A percentile compares a stretch with the other conserved stretches of the same genome.
These are phyloP conservation scores for Spergularia azorica DNA, from an alignment of 179 eudicot genomes.

Conservation along the genomic window DNA sequence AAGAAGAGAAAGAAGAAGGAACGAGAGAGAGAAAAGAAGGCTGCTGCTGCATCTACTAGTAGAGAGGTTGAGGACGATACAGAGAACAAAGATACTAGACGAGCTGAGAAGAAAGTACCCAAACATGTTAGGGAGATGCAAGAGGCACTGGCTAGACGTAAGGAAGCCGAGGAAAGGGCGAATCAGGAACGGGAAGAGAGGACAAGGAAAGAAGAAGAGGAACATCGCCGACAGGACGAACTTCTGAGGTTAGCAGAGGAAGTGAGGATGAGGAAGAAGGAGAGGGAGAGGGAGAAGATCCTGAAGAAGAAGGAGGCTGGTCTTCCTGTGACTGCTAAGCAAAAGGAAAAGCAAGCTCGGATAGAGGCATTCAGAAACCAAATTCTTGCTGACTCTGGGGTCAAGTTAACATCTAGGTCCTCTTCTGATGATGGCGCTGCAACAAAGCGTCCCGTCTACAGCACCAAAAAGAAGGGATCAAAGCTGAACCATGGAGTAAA, in stretches of 20 bases:
- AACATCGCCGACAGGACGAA: conserved; percentile 67
- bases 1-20: conserved; percentile 94
- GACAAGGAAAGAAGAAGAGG: conserved; percentile 87
- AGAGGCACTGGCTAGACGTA: conserved; percentile 75
- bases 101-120: conserved; percentile 71
- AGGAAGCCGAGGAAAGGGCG: conserved; percentile 71
- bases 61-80: neutral
- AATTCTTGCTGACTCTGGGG: conserved; percentile 57
- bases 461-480: conserved; percentile 51
- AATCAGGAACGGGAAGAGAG: conserved; percentile 87
- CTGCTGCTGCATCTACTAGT: conserved; percentile 41
- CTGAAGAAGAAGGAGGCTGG: conserved; percentile 80
- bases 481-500: conserved; percentile 50
- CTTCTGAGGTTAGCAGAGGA: conserved; percentile 77
- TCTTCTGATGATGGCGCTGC: conserved; percentile 46
- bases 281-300: conserved; percentile 79
- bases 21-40: conserved; percentile 68
- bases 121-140: conserved; percentile 91
- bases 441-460: conserved; percentile 63
- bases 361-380: conserved; percentile 83
- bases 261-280: conserved; percentile 67
- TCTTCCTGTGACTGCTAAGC: conserved; percentile 74
- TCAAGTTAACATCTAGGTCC: conserved; percentile 37
- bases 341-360: conserved; percentile 84
- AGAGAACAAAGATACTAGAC: conserved; percentile 61